Conservation (phyloP, 208 protist genomes). For the Leishmania lainsoni region DNA sequence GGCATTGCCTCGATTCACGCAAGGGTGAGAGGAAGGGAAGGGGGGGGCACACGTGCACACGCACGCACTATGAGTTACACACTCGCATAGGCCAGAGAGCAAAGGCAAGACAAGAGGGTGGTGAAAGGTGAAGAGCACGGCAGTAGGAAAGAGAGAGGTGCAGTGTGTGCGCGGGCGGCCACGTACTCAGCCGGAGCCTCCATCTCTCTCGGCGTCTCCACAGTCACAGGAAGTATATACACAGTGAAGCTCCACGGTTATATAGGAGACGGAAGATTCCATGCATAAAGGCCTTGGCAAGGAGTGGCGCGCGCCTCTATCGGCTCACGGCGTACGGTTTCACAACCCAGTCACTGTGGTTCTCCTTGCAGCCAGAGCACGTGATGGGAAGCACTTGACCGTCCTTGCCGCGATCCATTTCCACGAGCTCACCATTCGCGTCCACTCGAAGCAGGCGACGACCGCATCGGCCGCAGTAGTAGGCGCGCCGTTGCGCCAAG, state of each 20-base stretch:
- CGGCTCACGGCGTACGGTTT: slow-evolving; percentile 42
- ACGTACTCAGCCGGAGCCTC: neutral
- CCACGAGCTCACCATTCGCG: slow-evolving; percentile 75
- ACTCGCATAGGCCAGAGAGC: neutral
- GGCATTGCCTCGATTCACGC: too few species aligned
- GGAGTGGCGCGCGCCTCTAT: neutral
- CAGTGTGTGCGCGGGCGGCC: too few species aligned
- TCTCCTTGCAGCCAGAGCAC: slow-evolving; percentile 78
- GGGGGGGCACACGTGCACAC: neutral
- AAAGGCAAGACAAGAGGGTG: neutral
- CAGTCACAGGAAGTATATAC: neutral
- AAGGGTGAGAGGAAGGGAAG: neutral
- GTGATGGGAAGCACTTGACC: slow-evolving; percentile 68
- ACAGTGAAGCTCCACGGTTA: neutral
- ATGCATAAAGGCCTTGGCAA: neutral
- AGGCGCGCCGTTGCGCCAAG: slow-evolving; percentile 39
- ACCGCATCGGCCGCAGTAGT: slow-evolving; percentile 75
- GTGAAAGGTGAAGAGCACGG: neutral
- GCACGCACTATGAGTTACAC: too few species aligned
- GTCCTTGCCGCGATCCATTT: slow-evolving; percentile 68
- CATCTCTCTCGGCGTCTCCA: neutral
- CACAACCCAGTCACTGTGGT: slow-evolving; percentile 73
- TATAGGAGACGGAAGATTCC: neutral
- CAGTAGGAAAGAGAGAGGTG: neutral
- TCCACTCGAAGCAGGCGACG: slow-evolving; percentile 76